Evolutionary conservation across 495 filamentous ascomycete genomes (phyloP).

Genomic region (Penicillium diatomitis): DNA sequence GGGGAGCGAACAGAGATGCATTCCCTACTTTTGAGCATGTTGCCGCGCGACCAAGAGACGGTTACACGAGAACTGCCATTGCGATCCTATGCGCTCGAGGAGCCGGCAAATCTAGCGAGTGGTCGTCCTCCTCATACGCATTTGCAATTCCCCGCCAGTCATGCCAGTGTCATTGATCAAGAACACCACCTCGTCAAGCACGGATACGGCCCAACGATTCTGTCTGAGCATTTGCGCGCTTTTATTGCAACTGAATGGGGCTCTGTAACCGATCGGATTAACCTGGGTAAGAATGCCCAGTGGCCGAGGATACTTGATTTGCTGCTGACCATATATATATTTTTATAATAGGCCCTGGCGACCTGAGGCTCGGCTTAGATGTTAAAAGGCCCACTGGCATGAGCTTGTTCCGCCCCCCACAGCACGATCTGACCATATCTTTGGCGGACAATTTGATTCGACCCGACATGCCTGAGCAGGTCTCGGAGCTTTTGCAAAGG

Average conservation of each 20-base stretch:
- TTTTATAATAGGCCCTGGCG: constrained; percentile 49
- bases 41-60: constrained; percentile 47
- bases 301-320: constrained; percentile 3
- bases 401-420: constrained; percentile 53
- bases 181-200: constrained; percentile 30
- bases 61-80: constrained; percentile 54
- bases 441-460: constrained; percentile 53
- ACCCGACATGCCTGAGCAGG: constrained; percentile 44
- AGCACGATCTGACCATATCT: constrained; percentile 59
- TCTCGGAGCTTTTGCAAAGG: constrained; percentile 44
- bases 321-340: not conserved
- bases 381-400: constrained; percentile 49
- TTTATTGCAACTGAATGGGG: constrained; percentile 57
- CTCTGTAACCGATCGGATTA: constrained; percentile 64
- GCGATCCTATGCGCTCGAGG: constrained; percentile 53
- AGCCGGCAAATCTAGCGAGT: constrained; percentile 30
- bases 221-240: constrained; percentile 62
- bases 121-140: constrained; percentile 25
- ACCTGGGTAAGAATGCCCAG: constrained; percentile 40
- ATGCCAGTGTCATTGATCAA: constrained; percentile 47
- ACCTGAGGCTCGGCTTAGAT: constrained; percentile 55
- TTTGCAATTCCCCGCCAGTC: constrained; percentile 33
- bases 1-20: constrained; percentile 58
- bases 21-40: constrained; percentile 58
- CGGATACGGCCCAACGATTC: constrained; percentile 46